Evolutionary conservation across 2,329 filamentous ascomycete genomes (phyloP).

Genomic region (Thermothelomyces thermophilus): DNA sequence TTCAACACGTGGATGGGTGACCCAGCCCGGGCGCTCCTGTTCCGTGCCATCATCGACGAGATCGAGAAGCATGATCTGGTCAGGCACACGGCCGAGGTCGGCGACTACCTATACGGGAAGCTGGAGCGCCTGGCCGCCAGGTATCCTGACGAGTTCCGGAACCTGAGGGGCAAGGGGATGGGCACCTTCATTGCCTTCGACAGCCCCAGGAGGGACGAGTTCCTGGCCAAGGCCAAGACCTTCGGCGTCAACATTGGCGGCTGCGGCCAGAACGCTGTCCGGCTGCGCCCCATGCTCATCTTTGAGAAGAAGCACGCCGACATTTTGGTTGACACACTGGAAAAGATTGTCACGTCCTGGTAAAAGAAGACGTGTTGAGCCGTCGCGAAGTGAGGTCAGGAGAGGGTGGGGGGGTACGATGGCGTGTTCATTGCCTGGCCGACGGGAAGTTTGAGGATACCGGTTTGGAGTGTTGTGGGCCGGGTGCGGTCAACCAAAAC

Average conservation of each 20-base stretch:
- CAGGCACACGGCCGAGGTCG: constrained; percentile 67
- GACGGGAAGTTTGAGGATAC: no score
- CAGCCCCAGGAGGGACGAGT: constrained; percentile 69
- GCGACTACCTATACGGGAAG: constrained; percentile 68
- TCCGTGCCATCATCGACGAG: constrained; percentile 79
- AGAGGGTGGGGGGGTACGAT: no score
- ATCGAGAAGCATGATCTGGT: constrained; percentile 73
- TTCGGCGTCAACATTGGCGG: constrained; percentile 85
- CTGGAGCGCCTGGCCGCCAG: constrained; percentile 60
- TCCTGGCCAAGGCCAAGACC: constrained; percentile 70
- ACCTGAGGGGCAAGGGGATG: constrained; percentile 79
- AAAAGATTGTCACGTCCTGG: constrained; percentile 54
- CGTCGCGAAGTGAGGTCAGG: no score
- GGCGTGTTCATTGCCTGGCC: no score
- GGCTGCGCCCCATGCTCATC: constrained; percentile 82
- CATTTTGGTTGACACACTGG: constrained; percentile 69
- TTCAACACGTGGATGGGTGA: constrained; percentile 99
- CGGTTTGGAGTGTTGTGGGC: no score
- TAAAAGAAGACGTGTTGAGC: no score
- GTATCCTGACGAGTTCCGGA: constrained; percentile 72
- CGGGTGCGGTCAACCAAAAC: no score
- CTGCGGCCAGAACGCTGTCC: constrained; percentile 66
- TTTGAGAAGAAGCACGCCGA: constrained; percentile 91
- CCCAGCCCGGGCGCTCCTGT: constrained; percentile 75
- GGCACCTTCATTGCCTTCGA: constrained; percentile 94